Percentiles rank a stretch among this genome's conserved stretches.
Evolutionary conservation across 2,329 filamentous ascomycete species (phyloP).

Genomic region (Westerdykella ornata): DNA sequence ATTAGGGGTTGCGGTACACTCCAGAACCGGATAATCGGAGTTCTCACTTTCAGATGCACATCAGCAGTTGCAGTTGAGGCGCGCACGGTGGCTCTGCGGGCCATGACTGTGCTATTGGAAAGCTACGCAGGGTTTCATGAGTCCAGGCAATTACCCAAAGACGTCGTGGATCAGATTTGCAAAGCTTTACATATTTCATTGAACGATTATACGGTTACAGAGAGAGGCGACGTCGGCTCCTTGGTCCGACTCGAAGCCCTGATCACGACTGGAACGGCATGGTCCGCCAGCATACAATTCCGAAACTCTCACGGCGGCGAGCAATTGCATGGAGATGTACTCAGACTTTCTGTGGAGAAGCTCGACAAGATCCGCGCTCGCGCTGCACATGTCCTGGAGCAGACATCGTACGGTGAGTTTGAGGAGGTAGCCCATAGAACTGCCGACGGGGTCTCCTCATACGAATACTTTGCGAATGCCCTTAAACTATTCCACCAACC

Average conservation of each 20-base stretch:
- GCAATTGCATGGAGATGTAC: conserved; percentile 37
- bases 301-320: conserved; percentile 11
- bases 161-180: conserved; percentile 19
- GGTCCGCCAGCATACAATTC: conserved; percentile 15
- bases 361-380: conserved; percentile 69
- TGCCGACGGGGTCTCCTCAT: conserved; percentile 49
- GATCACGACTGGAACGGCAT: conserved; percentile 51
- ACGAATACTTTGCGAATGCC: conserved; percentile 52
- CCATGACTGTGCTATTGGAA: conserved; percentile 33
- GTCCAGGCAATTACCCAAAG: conserved; percentile 5
- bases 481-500: conserved; percentile 32
- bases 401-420: conserved; percentile 20
- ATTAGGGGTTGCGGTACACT: neutral
- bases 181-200: conserved; percentile 46
- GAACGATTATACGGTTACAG: conserved; percentile 85
- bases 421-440: conserved; percentile 3
- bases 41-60: conserved; percentile 35
- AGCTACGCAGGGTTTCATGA: conserved; percentile 4
- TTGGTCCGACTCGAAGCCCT: conserved; percentile 76
- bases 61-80: conserved; percentile 39
- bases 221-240: conserved; percentile 84
- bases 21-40: conserved; percentile 26
- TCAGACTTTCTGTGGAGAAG: conserved; percentile 78
- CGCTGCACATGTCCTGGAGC: conserved; percentile 22
- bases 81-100: conserved; percentile 39